Evolutionary conservation across 2,329 filamentous ascomycete genomes (phyloP), one percentile per base, ranked within the genome.

Genomic region (Emergomyces pasteurianus): DNA sequence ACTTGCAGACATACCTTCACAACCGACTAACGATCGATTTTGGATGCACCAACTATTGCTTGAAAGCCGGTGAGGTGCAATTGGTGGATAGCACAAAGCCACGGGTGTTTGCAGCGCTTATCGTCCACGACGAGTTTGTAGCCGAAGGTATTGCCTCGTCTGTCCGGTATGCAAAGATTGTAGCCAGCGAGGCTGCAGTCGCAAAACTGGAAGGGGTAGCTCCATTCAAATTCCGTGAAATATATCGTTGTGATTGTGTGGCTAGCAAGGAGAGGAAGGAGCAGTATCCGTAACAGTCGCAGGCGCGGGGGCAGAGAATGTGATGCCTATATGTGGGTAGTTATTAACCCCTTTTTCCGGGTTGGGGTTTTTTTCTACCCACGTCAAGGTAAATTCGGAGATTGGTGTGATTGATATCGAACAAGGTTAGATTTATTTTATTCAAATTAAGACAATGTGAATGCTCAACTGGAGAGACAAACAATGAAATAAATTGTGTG

Each of bases 41-140:
- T 63, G 82, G 80, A 34, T 96, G 92, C 72, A 75, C 68, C 12
- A 77, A 84, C 26, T 85, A 81, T 71, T 75, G 73, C 46, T 63
- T 81, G 42, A 75, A 79, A 59, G 71, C 76, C 1, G 74, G 73
- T 42, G 77, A 80, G 54, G 72, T 82, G 46, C 74, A 75, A 0
- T 66, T 63, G 3, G 67, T 73, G 0, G 75, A 83, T 66, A 72
- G 81, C 78, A 65, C 77, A 55, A 63, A 75, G 59, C 69, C 75
- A 47, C 68, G 72, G 56, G 82, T 92, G 6, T 77, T 89, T 0
- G 88, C 87, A 7, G 90, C 84, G 28, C 80, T 96, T 8, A 79
- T 95, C 70, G 81, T 96, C 16, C 92, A 97, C 69, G 82, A 84
- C 14, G 72, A 80, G 49, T 81, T 91, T 10, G 73, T 89, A n/a